Conservation (phyloP, 306 rosid species). For the Cucurbita argyrosperma region DNA sequence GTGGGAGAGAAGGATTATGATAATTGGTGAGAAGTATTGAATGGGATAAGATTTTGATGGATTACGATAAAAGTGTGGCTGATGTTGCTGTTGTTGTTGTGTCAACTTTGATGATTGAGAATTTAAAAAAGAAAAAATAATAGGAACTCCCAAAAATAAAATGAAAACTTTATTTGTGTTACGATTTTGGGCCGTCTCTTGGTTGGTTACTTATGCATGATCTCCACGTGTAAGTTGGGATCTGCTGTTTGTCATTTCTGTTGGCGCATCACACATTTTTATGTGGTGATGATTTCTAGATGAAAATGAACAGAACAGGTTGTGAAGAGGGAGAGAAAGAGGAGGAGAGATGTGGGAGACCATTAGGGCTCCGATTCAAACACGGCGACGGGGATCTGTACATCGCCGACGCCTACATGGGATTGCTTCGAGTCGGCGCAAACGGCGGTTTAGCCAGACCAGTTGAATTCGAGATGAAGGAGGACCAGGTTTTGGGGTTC, state of each 20-base stretch:
- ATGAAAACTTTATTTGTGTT: not conserved
- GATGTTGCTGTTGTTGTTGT: not conserved
- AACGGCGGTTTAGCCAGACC: constrained; percentile 28
- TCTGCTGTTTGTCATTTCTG: not conserved
- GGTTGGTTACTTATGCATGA: not conserved
- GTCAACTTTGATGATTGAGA: not conserved
- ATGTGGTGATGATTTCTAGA: not conserved
- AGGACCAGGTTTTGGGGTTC: not conserved
- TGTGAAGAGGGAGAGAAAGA: constrained; percentile 45
- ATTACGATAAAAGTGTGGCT: not conserved
- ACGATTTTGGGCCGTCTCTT: not conserved
- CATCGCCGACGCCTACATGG: constrained; percentile 68
- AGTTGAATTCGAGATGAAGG: constrained; percentile 10
- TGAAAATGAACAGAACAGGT: constrained; percentile 16
- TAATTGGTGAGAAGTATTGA: not conserved
- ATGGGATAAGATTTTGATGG: not conserved
- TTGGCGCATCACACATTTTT: not conserved
- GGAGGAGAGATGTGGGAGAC: constrained; percentile 64
- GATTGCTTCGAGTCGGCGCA: constrained; percentile 41
- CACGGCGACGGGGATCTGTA: constrained; percentile 29
- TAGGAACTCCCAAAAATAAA: not conserved
- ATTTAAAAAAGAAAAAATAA: not conserved
- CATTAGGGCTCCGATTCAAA: constrained; percentile 50
- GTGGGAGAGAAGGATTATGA: not conserved
- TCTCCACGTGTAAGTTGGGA: not conserved